These are phyloP conservation scores for Stagonosporopsis cucurbitacearum DNA, from an alignment of 2,329 filamentous ascomycete species.

Conservation along the genomic window DNA sequence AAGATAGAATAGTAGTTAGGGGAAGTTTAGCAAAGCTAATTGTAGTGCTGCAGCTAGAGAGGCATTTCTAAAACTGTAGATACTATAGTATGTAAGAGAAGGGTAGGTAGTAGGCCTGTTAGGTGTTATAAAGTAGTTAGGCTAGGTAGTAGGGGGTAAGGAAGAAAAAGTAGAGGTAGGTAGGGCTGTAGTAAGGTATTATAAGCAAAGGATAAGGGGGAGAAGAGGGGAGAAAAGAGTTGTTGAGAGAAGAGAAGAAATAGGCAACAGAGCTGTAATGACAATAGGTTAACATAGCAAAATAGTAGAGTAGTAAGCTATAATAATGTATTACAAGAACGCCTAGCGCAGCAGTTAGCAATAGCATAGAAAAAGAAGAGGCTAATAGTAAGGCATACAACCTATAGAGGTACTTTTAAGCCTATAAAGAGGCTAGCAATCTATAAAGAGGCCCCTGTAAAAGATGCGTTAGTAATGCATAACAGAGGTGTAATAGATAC, in stretches of 20 bases:
- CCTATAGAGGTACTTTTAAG: background rate
- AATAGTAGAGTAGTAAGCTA: background rate
- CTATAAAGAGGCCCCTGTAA: background rate
- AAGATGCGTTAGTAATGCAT: background rate
- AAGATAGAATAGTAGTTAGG: too few species aligned
- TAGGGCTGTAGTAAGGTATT: background rate
- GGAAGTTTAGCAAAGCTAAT: too few species aligned
- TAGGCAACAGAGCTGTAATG: background rate
- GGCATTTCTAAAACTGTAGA: too few species aligned
- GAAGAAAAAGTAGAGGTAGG: background rate
- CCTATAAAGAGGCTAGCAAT: background rate
- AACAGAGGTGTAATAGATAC: background rate
- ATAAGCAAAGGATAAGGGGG: background rate
- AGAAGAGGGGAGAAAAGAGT: background rate
- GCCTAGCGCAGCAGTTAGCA: constrained; percentile 1
- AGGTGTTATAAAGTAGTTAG: too few species aligned
- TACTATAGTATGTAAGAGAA: too few species aligned
- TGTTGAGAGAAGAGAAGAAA: constrained; percentile 1
- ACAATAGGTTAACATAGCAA: constrained; percentile 1
- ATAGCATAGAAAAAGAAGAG: background rate
- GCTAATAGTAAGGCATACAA: background rate
- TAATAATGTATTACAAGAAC: background rate
- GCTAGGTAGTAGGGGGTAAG: background rate
- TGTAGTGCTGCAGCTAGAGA: too few species aligned
- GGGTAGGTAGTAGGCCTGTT: too few species aligned